Conservation (phyloP, 768 basidiomycete genomes). For the Rhodosporidiobolus sp. region DNA sequence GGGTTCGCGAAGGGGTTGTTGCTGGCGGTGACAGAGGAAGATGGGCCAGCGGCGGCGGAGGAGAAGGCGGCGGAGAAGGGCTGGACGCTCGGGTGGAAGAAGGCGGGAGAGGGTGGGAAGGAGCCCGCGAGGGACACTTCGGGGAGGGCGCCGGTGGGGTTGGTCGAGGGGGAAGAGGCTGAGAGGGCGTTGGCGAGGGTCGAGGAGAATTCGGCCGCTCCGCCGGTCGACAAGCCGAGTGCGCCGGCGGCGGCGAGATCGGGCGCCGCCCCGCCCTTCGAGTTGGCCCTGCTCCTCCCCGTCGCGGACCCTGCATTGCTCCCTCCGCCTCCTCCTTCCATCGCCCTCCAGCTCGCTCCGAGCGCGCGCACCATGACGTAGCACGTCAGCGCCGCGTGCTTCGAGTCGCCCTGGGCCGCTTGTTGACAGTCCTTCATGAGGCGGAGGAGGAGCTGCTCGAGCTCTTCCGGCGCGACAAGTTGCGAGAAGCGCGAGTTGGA, state of each 20-base stretch:
- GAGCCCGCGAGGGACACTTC: not conserved
- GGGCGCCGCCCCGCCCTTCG: not conserved
- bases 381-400: conserved; percentile 27
- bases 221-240: no score
- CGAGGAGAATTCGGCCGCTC: no score
- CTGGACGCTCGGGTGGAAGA: not conserved
- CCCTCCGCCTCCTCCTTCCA: conserved; percentile 8
- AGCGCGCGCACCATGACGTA: conserved; percentile 17
- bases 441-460: conserved; percentile 18
- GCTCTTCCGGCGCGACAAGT: conserved; percentile 26
- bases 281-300: not conserved
- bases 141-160: no score
- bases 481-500: conserved; percentile 35
- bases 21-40: not conserved
- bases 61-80: conserved; percentile 4
- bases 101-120: not conserved
- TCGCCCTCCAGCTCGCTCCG: conserved; percentile 29
- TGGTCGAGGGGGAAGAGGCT: no score
- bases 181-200: no score
- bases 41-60: not conserved
- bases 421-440: conserved; percentile 30
- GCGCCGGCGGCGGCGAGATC: not conserved
- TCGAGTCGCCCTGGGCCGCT: conserved; percentile 19
- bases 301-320: conserved; percentile 1
- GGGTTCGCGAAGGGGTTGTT: conserved; percentile 25